Conservation (phyloP, 2,329 filamentous ascomycete species). For the Cladosporium sp. region DNA sequence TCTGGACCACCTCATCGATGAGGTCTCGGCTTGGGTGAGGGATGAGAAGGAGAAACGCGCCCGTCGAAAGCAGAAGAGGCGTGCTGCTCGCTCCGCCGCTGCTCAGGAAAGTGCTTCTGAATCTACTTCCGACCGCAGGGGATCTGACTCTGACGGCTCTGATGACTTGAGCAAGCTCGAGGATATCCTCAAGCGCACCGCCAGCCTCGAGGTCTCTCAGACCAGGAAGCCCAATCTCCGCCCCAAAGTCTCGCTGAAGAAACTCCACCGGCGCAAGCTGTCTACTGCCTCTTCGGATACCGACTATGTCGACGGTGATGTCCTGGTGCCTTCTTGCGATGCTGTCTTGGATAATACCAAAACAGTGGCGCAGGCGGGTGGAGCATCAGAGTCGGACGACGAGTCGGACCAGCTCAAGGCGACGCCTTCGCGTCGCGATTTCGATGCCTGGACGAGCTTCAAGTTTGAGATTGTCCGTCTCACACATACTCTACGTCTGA, state of each 20-base stretch:
- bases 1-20: constrained; percentile 54
- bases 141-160: constrained; percentile 54
- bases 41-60: constrained; percentile 69
- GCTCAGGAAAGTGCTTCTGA: constrained; percentile 5
- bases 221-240: constrained; percentile 18
- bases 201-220: constrained; percentile 22
- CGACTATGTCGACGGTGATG: constrained; percentile 76
- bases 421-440: constrained; percentile 25
- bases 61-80: constrained; percentile 42
- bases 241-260: constrained; percentile 27
- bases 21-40: constrained; percentile 80
- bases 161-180: constrained; percentile 77
- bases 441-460: constrained; percentile 75
- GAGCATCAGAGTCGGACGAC: constrained; percentile 50
- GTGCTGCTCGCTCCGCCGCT: constrained; percentile 17
- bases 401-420: constrained; percentile 23
- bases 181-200: constrained; percentile 66
- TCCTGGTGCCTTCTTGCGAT: constrained; percentile 79
- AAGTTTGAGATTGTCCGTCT: constrained; percentile 89
- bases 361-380: constrained; percentile 71
- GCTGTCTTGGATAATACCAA: constrained; percentile 84
- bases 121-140: constrained; percentile 7
- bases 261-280: constrained; percentile 37
- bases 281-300: constrained; percentile 71
- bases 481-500: constrained; percentile 81